Evolutionary conservation across 2,329 filamentous ascomycete species (phyloP), one percentile per base, ranked within the genome.

Genomic region (Lojkania enalia): DNA sequence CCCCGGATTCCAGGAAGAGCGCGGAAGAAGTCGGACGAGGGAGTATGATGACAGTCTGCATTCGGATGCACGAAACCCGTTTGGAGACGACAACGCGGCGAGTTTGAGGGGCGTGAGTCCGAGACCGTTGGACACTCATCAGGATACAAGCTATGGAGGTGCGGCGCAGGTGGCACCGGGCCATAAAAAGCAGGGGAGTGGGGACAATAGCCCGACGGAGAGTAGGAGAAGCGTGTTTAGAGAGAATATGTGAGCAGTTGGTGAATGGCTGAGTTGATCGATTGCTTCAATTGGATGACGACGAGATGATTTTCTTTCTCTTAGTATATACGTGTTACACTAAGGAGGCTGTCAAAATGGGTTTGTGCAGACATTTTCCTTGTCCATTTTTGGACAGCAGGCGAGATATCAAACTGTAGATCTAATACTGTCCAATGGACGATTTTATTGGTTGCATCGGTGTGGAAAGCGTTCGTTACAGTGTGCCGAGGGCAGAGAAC

Each of bases 41-140:
- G 75, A 81, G 20, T 67, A 71, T 35, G 69, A 70, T 13, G 66
- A 68, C 27, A 41, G 48, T 9, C 20, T 42, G 41, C 41, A 52
- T 46, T 49, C 61, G 37, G 54, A 52, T 27, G 55, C 44, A 30
- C 39, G 46, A 27, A 63, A 69, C 48, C 66, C 66, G 1, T 70
- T 70, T 50, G 64, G 62, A 14, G 66, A 70, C 71, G 70, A 75
- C 69, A 64, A 76, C 69, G 54, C 70, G 53, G 54, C 60, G 18
- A 69, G 63, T 64, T 58, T 89, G 69, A 73, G 87, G 43, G 87
- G 86, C 19, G 83, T 91, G 20, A 92, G 87, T 67, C 88, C 89
- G 2, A 71, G 88, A 54, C 88, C 88, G n/a, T 49, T 74, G 31
- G 71, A 72, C 29, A 48, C 87, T 55, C 76, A 83, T 38, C 77